Evolutionary conservation across 2,329 filamentous ascomycete species (phyloP).

Genomic region (Epichloe sp.): DNA sequence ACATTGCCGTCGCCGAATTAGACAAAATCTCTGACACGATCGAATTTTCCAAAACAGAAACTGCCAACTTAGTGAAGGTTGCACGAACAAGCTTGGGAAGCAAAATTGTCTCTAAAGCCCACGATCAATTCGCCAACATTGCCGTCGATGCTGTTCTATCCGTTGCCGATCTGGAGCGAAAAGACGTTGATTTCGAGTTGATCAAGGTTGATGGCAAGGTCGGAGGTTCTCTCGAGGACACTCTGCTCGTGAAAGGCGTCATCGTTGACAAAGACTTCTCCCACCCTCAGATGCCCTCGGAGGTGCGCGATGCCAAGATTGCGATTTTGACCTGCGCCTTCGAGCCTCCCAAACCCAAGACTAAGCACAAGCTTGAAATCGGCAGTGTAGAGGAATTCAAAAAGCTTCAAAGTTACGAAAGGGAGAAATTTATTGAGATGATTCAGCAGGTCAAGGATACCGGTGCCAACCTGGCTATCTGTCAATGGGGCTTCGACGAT

Average conservation of each 20-base stretch:
- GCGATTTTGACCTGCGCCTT: conserved; percentile 97
- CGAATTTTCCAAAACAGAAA: conserved; percentile 68
- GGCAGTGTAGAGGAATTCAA: conserved; percentile 96
- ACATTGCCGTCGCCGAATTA: conserved; percentile 85
- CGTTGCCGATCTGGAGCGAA: conserved; percentile 88
- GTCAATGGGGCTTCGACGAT: conserved; percentile 99
- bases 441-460: conserved; percentile 96
- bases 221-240: conserved; percentile 84
- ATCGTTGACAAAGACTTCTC: conserved; percentile 99
- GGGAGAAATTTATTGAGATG: conserved; percentile 96
- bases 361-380: conserved; percentile 98
- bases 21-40: conserved; percentile 90
- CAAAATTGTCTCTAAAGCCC: conserved; percentile 98
- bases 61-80: conserved; percentile 80
- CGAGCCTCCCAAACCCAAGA: conserved; percentile 98
- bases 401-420: conserved; percentile 91
- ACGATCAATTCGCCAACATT: conserved; percentile 96
- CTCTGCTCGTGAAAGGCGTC: conserved; percentile 89
- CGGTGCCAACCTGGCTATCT: conserved; percentile 93
- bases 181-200: conserved; percentile 95
- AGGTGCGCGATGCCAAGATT: conserved; percentile 90
- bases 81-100: conserved; percentile 91
- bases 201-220: conserved; percentile 99
- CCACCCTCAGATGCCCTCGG: conserved; percentile 95
- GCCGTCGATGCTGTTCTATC: conserved; percentile 94